Base-by-base conservation (phyloP, 208 protist species). In the Vickermania ingenoplastis region DNA sequence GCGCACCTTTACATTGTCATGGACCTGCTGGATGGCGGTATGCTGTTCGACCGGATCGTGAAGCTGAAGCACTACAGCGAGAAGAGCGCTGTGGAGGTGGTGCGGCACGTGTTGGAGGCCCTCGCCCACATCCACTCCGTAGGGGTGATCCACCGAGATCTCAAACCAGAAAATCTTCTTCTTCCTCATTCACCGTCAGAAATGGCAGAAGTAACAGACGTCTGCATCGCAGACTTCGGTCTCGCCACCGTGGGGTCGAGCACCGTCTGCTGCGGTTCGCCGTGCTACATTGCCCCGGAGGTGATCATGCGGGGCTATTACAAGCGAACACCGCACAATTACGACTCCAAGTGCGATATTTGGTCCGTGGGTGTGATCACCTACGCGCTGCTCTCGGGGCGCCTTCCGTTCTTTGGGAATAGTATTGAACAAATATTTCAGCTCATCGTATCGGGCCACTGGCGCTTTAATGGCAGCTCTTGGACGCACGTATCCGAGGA, bases 81-180 rank as follows among this genome's bases (percentile, higher is more conserved):
- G 55, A 81, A 98, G 25, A 91, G 84, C n/a, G 97, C 98, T 50
- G 81, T 89, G n/a, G 95, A 98, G 61, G 79, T 99, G 50, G 79
- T 98, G 41, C 97, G 83, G 65, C 99, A 99, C 67, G 87, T 99
- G 5, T 97, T 97, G 66, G 74, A 80, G 49, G 91, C 94, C 17
- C 74, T 99, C 28, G 80, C 96, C 57, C 97, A 95, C 66, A 92
- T 91, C 62, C 97, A 99, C 73, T 94, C 87, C 31, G 96, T 89
- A 41, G 97, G 97, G 28, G 97, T 99, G 55, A 99, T 99, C 78
- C 98, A 99, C 73, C 81, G 98, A 50, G 98, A 99, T 69, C 81
- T 99, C 25, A 99, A 99, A 81, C 97, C 97, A 30, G 96, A 99
- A 64, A 99, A 99, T 63, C 82, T 99, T 31, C 96, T 99, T 75